These are phyloP conservation scores for Entomortierella chlamydospora DNA, from an alignment of 192 early-diverging fungal species.

Conservation along the genomic window DNA sequence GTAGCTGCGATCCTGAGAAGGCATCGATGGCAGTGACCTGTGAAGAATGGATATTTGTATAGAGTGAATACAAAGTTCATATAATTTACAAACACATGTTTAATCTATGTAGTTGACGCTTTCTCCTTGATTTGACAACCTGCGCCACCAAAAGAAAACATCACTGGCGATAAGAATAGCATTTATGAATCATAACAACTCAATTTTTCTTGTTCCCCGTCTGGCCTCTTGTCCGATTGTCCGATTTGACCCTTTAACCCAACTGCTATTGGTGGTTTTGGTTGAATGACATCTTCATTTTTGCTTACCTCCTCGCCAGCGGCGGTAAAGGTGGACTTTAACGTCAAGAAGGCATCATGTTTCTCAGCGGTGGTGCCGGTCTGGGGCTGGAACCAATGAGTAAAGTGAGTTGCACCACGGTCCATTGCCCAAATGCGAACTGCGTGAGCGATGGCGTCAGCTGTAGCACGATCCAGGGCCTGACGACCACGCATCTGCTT, in stretches of 20 bases:
- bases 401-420: constrained; percentile 97
- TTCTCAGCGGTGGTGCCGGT: constrained; percentile 99
- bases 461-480: constrained; percentile 90
- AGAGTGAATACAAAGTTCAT: background rate
- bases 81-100: constrained; percentile 23
- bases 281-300: no score
- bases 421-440: constrained; percentile 98
- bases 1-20: constrained; percentile 96
- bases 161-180: no score
- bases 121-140: no score
- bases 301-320: constrained; percentile 86
- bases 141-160: background rate
- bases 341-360: constrained; percentile 97
- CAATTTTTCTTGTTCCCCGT: no score
- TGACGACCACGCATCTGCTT: constrained; percentile 94
- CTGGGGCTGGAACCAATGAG: constrained; percentile 99
- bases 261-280: no score
- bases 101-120: constrained; percentile 12
- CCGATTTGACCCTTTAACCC: no score
- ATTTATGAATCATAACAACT: no score
- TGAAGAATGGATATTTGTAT: no score
- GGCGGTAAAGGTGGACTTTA: constrained; percentile 83
- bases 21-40: constrained; percentile 82
- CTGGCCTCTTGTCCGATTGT: no score
- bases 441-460: constrained; percentile 99